Evolutionary conservation across 768 basidiomycete genomes (phyloP).

Genomic region (Dendrothele bispora): DNA sequence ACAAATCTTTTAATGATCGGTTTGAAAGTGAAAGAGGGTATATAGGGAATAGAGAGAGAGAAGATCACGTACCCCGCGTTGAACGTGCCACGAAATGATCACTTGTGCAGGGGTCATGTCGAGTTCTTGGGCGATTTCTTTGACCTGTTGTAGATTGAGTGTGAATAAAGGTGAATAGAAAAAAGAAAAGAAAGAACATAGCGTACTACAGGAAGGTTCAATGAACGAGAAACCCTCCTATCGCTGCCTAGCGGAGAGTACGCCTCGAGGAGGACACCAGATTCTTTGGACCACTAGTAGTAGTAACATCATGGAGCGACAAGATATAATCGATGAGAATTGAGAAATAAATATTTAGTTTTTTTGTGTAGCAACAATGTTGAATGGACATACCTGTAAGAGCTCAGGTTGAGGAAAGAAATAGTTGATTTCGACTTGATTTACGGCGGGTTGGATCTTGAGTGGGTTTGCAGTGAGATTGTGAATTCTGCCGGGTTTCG

Average conservation of each 20-base stretch:
- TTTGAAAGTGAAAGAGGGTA: neutral
- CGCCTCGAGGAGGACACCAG: slow-evolving; percentile 65
- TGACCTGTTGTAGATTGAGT: no score
- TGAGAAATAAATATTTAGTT: neutral
- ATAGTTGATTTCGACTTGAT: no score
- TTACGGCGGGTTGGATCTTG: slow-evolving; percentile 63
- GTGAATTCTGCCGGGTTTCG: slow-evolving; percentile 50
- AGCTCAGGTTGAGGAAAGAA: no score
- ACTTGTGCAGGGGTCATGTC: slow-evolving; percentile 76
- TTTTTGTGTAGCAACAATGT: no score
- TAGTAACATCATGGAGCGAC: neutral
- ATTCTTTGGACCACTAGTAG: slow-evolving; percentile 67
- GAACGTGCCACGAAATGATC: slow-evolving; percentile 74
- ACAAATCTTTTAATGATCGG: neutral
- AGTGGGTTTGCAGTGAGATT: slow-evolving; percentile 65
- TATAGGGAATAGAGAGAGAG: no score
- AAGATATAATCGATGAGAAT: neutral
- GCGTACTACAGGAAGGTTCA: slow-evolving; percentile 55
- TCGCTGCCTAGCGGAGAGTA: slow-evolving; percentile 76
- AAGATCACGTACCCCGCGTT: slow-evolving; percentile 68
- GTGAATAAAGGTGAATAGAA: no score
- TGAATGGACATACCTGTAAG: slow-evolving; percentile 74
- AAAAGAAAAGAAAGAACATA: no score
- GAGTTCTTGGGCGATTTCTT: slow-evolving; percentile 58
- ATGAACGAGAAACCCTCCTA: slow-evolving; percentile 54